These are phyloP conservation scores for Pyricularia sp. DNA, from an alignment of 2,329 filamentous ascomycete species.

Conservation along the genomic window DNA sequence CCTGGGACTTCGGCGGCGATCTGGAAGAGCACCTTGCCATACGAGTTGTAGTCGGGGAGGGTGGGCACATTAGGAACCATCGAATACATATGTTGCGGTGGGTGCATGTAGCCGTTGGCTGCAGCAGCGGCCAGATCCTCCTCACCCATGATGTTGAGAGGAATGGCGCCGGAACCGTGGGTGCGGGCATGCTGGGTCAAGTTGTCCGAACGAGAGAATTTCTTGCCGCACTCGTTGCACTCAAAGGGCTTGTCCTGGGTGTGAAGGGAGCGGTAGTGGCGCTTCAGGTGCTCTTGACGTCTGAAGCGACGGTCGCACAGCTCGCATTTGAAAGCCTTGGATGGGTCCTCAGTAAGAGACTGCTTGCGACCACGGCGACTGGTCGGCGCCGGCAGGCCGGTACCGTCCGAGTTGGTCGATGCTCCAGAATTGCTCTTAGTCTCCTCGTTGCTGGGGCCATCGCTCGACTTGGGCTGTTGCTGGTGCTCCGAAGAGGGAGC, in stretches of 20 bases:
- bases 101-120: slow-evolving; percentile 11
- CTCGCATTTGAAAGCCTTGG: slow-evolving; percentile 95
- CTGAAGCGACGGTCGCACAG: slow-evolving; percentile 95
- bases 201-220: slow-evolving; percentile 95
- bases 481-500: slow-evolving; percentile 11
- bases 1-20: slow-evolving; percentile 61
- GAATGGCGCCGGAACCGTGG: slow-evolving; percentile 77
- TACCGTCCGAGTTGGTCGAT: slow-evolving; percentile 18
- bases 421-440: slow-evolving; percentile 20
- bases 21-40: slow-evolving; percentile 72
- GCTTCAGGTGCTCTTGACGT: slow-evolving; percentile 95
- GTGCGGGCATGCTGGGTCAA: slow-evolving; percentile 91
- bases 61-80: slow-evolving; percentile 25
- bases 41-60: slow-evolving; percentile 50
- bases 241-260: slow-evolving; percentile 98
- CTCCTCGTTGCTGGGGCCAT: slow-evolving; percentile 14
- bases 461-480: slow-evolving; percentile 11
- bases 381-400: slow-evolving; percentile 42
- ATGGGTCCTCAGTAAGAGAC: slow-evolving; percentile 91
- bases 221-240: slow-evolving; percentile 96
- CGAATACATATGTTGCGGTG: slow-evolving; percentile 26
- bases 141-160: slow-evolving; percentile 77
- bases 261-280: slow-evolving; percentile 95
- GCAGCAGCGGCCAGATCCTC: slow-evolving; percentile 34
- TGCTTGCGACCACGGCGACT: slow-evolving; percentile 97